Base-by-base conservation (phyloP, 495 filamentous ascomycete species). In the Lasiosphaeria miniovina region DNA sequence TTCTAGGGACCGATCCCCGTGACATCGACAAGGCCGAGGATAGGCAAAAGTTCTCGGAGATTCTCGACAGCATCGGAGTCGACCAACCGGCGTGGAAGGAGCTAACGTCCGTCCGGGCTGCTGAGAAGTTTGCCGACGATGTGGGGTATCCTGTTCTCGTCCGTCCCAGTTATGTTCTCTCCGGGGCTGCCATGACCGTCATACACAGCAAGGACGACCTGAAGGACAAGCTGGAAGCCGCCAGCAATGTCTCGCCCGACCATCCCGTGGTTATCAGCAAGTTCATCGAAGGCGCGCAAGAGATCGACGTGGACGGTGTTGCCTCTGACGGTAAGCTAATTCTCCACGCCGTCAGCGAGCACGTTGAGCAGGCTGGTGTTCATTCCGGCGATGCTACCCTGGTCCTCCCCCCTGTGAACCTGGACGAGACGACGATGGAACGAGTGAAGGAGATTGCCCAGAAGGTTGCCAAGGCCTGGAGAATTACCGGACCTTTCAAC, bases 241-340 rank as follows among this genome's bases (percentile, higher is more conserved):
- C 94, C 34, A 87, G 84, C 51, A 87, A 88, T 61, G 94, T 98
- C 41, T 97, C 93, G n/a, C 90, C 88, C 38, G 94, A 98, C 56
- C 91, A 97, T 76, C 94, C 94, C 14, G 94, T 98, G n/a, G 94
- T 98, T 32, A 96, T 98, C 68, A 96, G 90, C 57, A 97, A 98
- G 78, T 98, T 97, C 75, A 98, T 98, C 60, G 94, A 97, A 74
- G 90, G 91, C 61, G 93, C 93, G 17, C 89, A 96, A 80, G 94
- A 98, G 75, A 96, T 98, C 54, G 94, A 98, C 67, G 92, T 97
- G 76, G 94, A 98, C 65, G 94, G 90, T 65, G 94, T 98, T 31
- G 93, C 90, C 50, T 90, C 88, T 46, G 82, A 87, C 62, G 93
- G 93, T 61, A 86, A 86, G 54, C 88, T 98, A 77, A 86, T 97